phyloP scores from a whole-genome alignment of 2,329 filamentous ascomycete genomes.

The Orbilia javanica region DNA sequence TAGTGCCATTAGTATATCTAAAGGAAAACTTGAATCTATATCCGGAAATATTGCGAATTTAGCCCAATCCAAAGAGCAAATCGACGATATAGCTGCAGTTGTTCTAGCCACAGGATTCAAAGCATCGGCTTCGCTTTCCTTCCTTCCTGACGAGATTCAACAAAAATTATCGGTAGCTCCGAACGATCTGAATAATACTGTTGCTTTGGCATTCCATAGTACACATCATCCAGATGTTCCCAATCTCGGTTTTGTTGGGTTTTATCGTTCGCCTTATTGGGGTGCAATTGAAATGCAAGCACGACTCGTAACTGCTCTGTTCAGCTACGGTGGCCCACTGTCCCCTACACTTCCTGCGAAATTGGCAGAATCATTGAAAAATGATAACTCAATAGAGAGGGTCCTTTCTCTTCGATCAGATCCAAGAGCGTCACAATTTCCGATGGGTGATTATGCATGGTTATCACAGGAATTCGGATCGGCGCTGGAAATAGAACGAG shows the following conservation, averaged over 20 bases:
- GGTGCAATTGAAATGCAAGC: conserved; percentile 89
- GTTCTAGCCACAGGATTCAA: conserved; percentile 83
- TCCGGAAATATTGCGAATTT: conserved; percentile 65
- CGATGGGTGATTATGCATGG: conserved; percentile 84
- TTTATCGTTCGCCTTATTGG: conserved; percentile 88
- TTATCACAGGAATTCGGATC: conserved; percentile 78
- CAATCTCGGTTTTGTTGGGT: conserved; percentile 81
- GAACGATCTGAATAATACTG: conserved; percentile 68
- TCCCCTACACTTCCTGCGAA: conserved; percentile 62
- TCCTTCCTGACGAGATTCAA: conserved; percentile 72
- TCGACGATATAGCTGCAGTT: conserved; percentile 75
- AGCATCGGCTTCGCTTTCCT: conserved; percentile 74
- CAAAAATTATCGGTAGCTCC: conserved; percentile 72
- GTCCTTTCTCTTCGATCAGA: conserved; percentile 69
- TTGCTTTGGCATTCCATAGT: conserved; percentile 77
- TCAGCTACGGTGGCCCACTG: conserved; percentile 66
- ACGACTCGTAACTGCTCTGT: conserved; percentile 74
- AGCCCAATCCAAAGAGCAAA: conserved; percentile 61
- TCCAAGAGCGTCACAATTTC: conserved; percentile 75
- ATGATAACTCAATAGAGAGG: conserved; percentile 67
- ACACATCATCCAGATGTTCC: conserved; percentile 74
- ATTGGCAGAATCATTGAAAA: conserved; percentile 66
- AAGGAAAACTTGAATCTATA: conserved; percentile 68
- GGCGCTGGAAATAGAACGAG: conserved; percentile 70
- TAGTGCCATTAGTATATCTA: conserved; percentile 70